Conservation (phyloP, 2,329 filamentous ascomycete genomes). For the Amesomyces nigricolor region DNA sequence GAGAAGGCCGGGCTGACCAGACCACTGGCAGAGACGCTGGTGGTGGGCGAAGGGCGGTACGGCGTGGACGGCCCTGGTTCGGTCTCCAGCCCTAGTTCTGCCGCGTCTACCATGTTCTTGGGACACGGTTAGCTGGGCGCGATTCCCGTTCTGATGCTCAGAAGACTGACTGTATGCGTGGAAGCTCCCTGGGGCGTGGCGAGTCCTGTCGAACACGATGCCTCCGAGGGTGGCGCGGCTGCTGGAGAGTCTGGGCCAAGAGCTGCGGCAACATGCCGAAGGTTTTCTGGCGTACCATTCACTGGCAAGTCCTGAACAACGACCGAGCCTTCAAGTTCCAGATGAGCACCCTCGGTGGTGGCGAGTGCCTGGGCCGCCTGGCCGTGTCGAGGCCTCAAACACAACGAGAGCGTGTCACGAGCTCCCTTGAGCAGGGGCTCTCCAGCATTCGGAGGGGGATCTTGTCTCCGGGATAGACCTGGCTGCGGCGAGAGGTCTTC, state of each 20-base stretch:
- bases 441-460: not conserved
- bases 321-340: too few species aligned
- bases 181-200: not conserved
- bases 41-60: not conserved
- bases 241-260: not conserved
- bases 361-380: not conserved
- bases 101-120: not conserved
- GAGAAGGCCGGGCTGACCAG: not conserved
- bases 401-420: not conserved
- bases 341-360: not conserved
- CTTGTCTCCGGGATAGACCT: not conserved
- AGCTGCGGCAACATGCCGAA: too few species aligned
- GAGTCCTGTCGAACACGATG: not conserved
- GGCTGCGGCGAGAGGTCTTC: not conserved
- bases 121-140: not conserved
- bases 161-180: not conserved
- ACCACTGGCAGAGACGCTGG: not conserved
- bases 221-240: not conserved
- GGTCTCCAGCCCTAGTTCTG: not conserved
- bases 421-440: not conserved
- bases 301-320: too few species aligned
- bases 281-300: too few species aligned
- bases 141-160: too few species aligned
- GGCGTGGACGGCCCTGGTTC: not conserved
- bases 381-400: slow-evolving; percentile 5